These are phyloP conservation scores for Coemansia sp. DNA, from an alignment of 192 early-diverging fungal genomes.

Conservation along the genomic window DNA sequence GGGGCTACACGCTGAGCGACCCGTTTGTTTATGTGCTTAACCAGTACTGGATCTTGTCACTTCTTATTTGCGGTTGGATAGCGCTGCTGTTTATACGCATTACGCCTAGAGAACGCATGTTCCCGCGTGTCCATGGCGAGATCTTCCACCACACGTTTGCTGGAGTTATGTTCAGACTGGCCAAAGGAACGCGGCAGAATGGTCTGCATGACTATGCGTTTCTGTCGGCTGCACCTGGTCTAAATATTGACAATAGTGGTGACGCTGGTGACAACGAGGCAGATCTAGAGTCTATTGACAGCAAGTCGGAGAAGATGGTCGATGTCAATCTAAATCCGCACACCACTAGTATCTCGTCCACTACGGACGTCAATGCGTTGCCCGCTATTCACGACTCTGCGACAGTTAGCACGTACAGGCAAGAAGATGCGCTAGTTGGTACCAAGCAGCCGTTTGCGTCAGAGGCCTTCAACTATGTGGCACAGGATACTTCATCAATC, in stretches of 20 bases:
- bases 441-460: slow-evolving; percentile 23
- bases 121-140: slow-evolving; percentile 66
- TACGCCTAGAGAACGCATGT: slow-evolving; percentile 64
- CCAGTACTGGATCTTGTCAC: slow-evolving; percentile 71
- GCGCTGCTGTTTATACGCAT: slow-evolving; percentile 63
- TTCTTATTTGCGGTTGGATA: slow-evolving; percentile 63
- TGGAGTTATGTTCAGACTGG: slow-evolving; percentile 57
- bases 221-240: slow-evolving; percentile 18
- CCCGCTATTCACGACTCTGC: slow-evolving; percentile 5
- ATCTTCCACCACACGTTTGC: slow-evolving; percentile 59
- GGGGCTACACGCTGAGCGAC: slow-evolving; percentile 55
- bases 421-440: slow-evolving; percentile 6
- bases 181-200: slow-evolving; percentile 42
- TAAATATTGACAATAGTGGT: background rate
- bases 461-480: slow-evolving; percentile 51
- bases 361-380: background rate
- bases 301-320: background rate
- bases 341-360: slow-evolving; percentile 8
- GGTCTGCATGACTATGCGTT: slow-evolving; percentile 53
- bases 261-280: slow-evolving; percentile 8
- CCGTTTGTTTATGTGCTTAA: slow-evolving; percentile 62
- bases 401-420: slow-evolving; percentile 17
- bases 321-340: slow-evolving; percentile 1
- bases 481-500: slow-evolving; percentile 18
- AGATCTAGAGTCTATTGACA: background rate